Evolutionary conservation across 2,329 filamentous ascomycete genomes (phyloP).

Genomic region (Chrysoporthe puriensis): DNA sequence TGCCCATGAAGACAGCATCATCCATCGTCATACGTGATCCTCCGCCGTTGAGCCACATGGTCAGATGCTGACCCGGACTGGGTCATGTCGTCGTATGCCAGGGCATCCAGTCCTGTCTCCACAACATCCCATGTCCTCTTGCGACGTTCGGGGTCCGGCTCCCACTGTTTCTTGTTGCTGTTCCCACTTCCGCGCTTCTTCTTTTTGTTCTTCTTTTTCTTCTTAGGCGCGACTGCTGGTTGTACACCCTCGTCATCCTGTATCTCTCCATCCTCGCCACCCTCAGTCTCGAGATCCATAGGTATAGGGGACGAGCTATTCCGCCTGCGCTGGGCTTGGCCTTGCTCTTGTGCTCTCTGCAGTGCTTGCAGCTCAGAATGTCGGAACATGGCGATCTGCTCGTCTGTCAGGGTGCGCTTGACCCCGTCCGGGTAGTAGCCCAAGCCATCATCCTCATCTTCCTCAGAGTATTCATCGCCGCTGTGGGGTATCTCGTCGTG

Average conservation of each 20-base stretch:
- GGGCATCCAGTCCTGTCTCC: constrained; percentile 60
- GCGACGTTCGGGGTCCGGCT: constrained; percentile 63
- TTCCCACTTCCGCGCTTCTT: constrained; percentile 44
- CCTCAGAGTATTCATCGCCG: constrained; percentile 41
- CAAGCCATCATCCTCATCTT: constrained; percentile 67
- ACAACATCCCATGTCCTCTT: constrained; percentile 72
- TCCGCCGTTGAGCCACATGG: constrained; percentile 42
- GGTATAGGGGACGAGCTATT: constrained; percentile 12
- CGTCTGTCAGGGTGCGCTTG: constrained; percentile 88
- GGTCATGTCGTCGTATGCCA: constrained; percentile 61
- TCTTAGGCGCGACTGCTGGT: constrained; percentile 37
- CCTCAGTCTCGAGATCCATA: constrained; percentile 13
- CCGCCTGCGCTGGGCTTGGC: constrained; percentile 27
- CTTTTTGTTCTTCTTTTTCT: constrained; percentile 39
- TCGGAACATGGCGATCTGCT: constrained; percentile 87
- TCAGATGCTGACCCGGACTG: constrained; percentile 34
- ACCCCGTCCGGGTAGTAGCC: constrained; percentile 87
- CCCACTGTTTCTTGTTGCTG: constrained; percentile 44
- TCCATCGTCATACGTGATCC: constrained; percentile 47
- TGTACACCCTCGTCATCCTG: constrained; percentile 33
- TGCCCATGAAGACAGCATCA: constrained; percentile 27
- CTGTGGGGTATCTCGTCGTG: constrained; percentile 32
- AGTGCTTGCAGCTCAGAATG: constrained; percentile 83
- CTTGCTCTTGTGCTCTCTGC: constrained; percentile 52
- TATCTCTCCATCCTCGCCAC: constrained; percentile 31